Evolutionary conservation across 495 filamentous ascomycete species (phyloP).

Genomic region (Xylaria cubensis): DNA sequence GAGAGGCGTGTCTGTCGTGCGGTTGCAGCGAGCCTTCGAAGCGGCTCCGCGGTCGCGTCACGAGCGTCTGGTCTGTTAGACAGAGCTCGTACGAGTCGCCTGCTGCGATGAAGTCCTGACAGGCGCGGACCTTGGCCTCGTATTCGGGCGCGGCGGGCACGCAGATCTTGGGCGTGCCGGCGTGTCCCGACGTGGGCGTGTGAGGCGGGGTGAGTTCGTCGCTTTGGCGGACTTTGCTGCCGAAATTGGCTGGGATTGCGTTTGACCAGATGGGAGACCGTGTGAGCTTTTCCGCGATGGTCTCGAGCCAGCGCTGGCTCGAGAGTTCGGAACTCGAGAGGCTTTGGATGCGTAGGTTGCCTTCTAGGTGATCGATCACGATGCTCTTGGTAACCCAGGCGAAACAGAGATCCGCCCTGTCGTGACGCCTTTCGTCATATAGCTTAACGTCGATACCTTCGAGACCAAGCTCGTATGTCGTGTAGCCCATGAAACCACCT

Average conservation of each 20-base stretch:
- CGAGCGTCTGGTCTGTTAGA: conserved; percentile 74
- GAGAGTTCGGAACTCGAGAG: conserved; percentile 49
- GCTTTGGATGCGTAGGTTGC: conserved; percentile 69
- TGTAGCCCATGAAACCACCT: conserved; percentile 89
- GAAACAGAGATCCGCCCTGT: conserved; percentile 75
- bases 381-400: conserved; percentile 80
- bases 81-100: conserved; percentile 96
- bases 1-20: conserved; percentile 3
- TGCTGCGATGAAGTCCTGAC: conserved; percentile 72
- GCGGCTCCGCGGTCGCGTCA: conserved; percentile 52
- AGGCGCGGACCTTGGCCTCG: conserved; percentile 67
- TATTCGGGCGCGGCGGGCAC: conserved; percentile 64
- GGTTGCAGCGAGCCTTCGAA: conserved; percentile 24
- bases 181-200: conserved; percentile 30
- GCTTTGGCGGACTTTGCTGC: conserved; percentile 30
- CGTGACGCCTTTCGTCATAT: conserved; percentile 41
- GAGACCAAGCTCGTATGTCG: conserved; percentile 87
- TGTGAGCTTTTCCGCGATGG: conserved; percentile 41
- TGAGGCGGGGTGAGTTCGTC: conserved; percentile 37
- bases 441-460: conserved; percentile 59
- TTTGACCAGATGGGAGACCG: conserved; percentile 37
- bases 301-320: conserved; percentile 43
- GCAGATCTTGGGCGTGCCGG: conserved; percentile 30
- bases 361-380: conserved; percentile 74
- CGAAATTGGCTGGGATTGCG: conserved; percentile 33